phyloP scores from a whole-genome alignment of 78 protist species.

The Isochrysis galbana region DNA sequence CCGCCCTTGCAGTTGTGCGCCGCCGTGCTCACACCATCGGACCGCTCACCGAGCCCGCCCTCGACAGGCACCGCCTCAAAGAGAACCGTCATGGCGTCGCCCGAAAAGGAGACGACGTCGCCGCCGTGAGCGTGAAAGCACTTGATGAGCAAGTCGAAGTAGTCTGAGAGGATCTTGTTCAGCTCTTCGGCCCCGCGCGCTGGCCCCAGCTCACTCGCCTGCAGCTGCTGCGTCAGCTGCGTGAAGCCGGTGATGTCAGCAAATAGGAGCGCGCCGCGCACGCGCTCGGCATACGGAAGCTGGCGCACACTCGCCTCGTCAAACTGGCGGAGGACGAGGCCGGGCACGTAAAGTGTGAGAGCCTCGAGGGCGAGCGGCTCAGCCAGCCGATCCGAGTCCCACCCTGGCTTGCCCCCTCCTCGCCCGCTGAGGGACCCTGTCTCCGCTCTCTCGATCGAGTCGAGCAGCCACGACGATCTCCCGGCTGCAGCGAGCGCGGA shows the following conservation, averaged over 20 bases:
- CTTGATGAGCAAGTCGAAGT: background rate
- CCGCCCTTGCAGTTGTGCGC: too few relatives aligned
- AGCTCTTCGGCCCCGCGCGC: background rate
- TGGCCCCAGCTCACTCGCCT: background rate
- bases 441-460: background rate
- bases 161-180: background rate
- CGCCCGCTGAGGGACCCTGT: background rate
- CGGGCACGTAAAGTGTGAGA: background rate
- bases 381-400: too few relatives aligned
- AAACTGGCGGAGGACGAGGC: background rate
- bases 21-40: too few relatives aligned
- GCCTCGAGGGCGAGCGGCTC: too few relatives aligned
- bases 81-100: background rate
- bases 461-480: background rate
- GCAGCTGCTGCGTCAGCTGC: background rate
- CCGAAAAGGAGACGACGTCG: background rate
- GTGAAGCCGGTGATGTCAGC: background rate
- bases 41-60: too few relatives aligned
- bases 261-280: background rate
- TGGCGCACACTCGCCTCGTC: background rate
- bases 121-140: background rate
- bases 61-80: too few relatives aligned
- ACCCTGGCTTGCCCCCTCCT: background rate
- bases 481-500: background rate
- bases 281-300: background rate